These are phyloP conservation scores for Niebla homalea DNA, from an alignment of 495 filamentous ascomycete species.

Conservation along the genomic window DNA sequence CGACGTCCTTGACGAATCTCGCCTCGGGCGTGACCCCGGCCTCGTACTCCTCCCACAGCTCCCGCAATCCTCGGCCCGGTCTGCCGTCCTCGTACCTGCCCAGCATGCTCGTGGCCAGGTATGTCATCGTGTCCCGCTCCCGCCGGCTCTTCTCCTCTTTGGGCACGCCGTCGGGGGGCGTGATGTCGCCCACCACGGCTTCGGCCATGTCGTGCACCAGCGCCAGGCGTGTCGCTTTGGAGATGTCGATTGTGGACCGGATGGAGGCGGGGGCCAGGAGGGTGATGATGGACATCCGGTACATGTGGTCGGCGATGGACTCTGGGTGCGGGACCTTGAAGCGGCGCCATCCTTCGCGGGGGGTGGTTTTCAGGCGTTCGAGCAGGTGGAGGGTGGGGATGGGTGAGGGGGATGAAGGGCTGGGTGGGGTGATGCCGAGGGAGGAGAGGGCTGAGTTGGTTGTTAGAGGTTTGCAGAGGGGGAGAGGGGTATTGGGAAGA, in stretches of 20 bases:
- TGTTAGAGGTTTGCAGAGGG: constrained; percentile 19
- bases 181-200: constrained; percentile 87
- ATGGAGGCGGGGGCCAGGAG: constrained; percentile 81
- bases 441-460: constrained; percentile 15
- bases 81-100: constrained; percentile 21
- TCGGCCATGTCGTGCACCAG: constrained; percentile 98
- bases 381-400: constrained; percentile 88
- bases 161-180: constrained; percentile 56
- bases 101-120: constrained; percentile 57
- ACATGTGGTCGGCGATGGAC: constrained; percentile 97
- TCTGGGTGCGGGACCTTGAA: constrained; percentile 65
- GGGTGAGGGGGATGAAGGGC: constrained; percentile 48
- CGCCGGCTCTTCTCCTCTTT: constrained; percentile 73
- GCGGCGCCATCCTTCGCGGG: constrained; percentile 88
- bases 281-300: constrained; percentile 94
- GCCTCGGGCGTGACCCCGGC: constrained; percentile 68
- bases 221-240: constrained; percentile 82
- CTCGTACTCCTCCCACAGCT: constrained; percentile 89
- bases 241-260: constrained; percentile 53
- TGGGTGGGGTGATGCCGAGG: constrained; percentile 23
- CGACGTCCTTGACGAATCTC: constrained; percentile 86
- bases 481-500: constrained; percentile 10
- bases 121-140: constrained; percentile 81
- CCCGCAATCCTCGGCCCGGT: constrained; percentile 50
- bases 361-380: constrained; percentile 84